A percentile compares a stretch with the other conserved stretches of the same genome.
Evolutionary conservation across 495 filamentous ascomycete genomes (phyloP).

Genomic region (Immersiella caudata): DNA sequence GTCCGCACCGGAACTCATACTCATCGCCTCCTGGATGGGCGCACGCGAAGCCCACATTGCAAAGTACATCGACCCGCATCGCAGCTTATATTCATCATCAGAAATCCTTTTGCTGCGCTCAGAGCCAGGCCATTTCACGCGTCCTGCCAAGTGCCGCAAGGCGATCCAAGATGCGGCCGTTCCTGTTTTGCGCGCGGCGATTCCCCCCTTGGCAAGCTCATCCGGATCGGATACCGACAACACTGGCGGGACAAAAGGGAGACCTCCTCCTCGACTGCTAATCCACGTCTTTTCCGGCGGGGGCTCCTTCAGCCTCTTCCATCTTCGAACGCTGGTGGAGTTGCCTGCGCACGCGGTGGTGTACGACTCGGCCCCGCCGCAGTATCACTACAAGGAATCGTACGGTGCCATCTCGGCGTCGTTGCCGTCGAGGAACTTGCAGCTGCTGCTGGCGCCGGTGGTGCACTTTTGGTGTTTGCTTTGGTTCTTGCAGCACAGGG

Average conservation of each 20-base stretch:
- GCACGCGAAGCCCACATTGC: slow-evolving; percentile 49
- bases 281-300: slow-evolving; percentile 53
- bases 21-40: slow-evolving; percentile 50
- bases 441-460: slow-evolving; percentile 33
- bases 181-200: slow-evolving; percentile 25
- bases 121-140: slow-evolving; percentile 35
- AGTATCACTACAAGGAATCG: slow-evolving; percentile 31
- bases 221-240: not conserved
- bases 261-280: slow-evolving; percentile 38
- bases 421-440: slow-evolving; percentile 26
- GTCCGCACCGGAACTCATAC: slow-evolving; percentile 39
- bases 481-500: slow-evolving; percentile 36
- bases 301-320: slow-evolving; percentile 36
- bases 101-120: slow-evolving; percentile 47
- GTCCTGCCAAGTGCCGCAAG: slow-evolving; percentile 2
- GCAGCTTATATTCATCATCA: slow-evolving; percentile 41
- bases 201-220: slow-evolving; percentile 7
- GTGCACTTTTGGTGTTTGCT: slow-evolving; percentile 32
- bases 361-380: slow-evolving; percentile 47
- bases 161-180: slow-evolving; percentile 27
- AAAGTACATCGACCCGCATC: slow-evolving; percentile 50
- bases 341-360: slow-evolving; percentile 40
- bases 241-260: not conserved
- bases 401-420: slow-evolving; percentile 34
- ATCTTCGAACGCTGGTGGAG: slow-evolving; percentile 30